Evolutionary conservation across 257 asterid species (phyloP).

Genomic region (Forsythia suspensa): DNA sequence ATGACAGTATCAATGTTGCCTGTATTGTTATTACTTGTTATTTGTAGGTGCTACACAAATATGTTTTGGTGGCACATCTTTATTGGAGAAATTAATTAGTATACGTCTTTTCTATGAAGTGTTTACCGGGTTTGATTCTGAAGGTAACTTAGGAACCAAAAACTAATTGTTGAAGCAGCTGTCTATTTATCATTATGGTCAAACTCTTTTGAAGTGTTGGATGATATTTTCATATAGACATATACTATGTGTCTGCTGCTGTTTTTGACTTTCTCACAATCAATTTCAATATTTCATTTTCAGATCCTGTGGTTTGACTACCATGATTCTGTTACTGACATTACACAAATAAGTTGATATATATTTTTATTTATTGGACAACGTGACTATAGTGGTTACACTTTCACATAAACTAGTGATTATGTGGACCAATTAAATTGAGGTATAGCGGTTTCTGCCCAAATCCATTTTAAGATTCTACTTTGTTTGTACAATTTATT

Average conservation of each 20-base stretch:
- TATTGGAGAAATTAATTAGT: slow-evolving; percentile 32
- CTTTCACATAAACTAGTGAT: no score
- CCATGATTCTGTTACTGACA: no score
- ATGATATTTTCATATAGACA: neutral
- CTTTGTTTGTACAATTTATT: no score
- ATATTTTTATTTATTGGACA: no score
- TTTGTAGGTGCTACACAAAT: slow-evolving; percentile 41
- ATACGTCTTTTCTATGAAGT: slow-evolving; percentile 22
- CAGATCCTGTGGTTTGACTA: no score
- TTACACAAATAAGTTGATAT: no score
- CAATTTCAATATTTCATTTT: neutral
- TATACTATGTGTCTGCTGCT: neutral
- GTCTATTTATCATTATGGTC: neutral
- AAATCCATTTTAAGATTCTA: no score
- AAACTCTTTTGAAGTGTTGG: neutral
- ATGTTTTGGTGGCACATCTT: slow-evolving; percentile 40
- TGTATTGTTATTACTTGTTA: slow-evolving; percentile 38
- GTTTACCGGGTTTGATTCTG: slow-evolving; percentile 5
- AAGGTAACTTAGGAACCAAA: neutral
- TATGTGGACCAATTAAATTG: no score
- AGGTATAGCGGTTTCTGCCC: no score
- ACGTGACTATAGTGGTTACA: no score
- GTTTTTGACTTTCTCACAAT: neutral
- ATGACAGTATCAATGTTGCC: slow-evolving; percentile 38
- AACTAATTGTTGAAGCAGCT: neutral